Evolutionary conservation across 768 basidiomycete species (phyloP).

Genomic region (Boletus pseudo-olivaceus): DNA sequence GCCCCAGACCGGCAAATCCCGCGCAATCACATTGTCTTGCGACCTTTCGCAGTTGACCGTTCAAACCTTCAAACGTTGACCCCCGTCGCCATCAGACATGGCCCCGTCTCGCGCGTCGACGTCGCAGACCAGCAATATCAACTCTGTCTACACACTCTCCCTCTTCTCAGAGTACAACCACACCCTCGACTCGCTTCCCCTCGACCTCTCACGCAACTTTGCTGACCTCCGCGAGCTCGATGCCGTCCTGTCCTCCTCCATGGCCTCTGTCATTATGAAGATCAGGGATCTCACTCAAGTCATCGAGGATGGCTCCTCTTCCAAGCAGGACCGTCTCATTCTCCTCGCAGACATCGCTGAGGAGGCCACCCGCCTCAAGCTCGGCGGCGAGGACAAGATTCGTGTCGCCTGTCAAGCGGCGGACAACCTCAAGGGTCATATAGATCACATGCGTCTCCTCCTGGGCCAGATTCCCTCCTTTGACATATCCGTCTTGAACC

Average conservation of each 20-base stretch:
- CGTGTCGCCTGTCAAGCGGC: slow-evolving; percentile 89
- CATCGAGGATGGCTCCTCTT: slow-evolving; percentile 60
- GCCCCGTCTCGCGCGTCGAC: slow-evolving; percentile 34
- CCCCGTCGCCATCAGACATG: slow-evolving; percentile 24
- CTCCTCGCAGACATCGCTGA: slow-evolving; percentile 92
- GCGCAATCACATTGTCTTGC: slow-evolving; percentile 1
- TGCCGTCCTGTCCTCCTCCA: slow-evolving; percentile 90
- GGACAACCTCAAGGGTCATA: slow-evolving; percentile 74
- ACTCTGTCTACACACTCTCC: slow-evolving; percentile 58
- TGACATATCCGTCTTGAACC: slow-evolving; percentile 51
- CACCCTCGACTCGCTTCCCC: slow-evolving; percentile 88
- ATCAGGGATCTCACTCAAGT: slow-evolving; percentile 70
- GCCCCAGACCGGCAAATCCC: slow-evolving; percentile 32
- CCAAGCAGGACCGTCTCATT: slow-evolving; percentile 75
- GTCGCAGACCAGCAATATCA: slow-evolving; percentile 30
- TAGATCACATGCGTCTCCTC: slow-evolving; percentile 57
- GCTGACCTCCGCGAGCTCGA: slow-evolving; percentile 98
- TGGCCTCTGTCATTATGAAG: slow-evolving; percentile 75
- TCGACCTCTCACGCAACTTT: slow-evolving; percentile 91
- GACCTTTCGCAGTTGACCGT: not conserved
- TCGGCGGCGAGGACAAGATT: slow-evolving; percentile 98
- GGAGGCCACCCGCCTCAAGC: slow-evolving; percentile 84
- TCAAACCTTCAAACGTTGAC: not conserved
- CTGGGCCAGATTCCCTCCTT: slow-evolving; percentile 63
- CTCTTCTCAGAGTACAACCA: slow-evolving; percentile 85